Evolutionary conservation across 768 basidiomycete species (phyloP).

Genomic region (Amylocystis lapponica): DNA sequence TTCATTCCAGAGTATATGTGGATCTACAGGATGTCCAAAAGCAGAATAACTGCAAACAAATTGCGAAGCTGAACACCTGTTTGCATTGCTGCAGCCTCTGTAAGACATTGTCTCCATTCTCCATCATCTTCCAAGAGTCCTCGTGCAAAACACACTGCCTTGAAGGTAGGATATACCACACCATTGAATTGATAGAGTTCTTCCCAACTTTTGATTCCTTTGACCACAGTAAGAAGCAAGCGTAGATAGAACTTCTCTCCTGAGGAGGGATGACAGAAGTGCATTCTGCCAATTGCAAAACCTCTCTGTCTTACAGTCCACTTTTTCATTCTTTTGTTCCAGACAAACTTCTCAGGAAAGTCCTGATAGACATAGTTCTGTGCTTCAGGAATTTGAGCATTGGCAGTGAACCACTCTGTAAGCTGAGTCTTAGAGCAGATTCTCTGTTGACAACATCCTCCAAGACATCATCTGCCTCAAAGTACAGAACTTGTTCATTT

Average conservation of each 20-base stretch:
- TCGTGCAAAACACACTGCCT: slow-evolving; percentile 34
- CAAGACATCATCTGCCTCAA: slow-evolving; percentile 26
- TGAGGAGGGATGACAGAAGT: slow-evolving; percentile 28
- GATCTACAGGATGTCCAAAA: slow-evolving; percentile 22
- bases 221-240: slow-evolving; percentile 32
- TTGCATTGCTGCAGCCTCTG: slow-evolving; percentile 35
- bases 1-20: slow-evolving; percentile 33
- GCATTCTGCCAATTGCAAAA: slow-evolving; percentile 37
- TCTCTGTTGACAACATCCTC: slow-evolving; percentile 7
- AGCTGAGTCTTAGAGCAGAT: slow-evolving; percentile 22
- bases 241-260: slow-evolving; percentile 39
- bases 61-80: slow-evolving; percentile 29
- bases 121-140: slow-evolving; percentile 39
- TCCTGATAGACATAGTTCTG: slow-evolving; percentile 30
- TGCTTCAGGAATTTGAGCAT: slow-evolving; percentile 10
- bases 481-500: slow-evolving; percentile 31
- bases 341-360: slow-evolving; percentile 30
- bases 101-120: slow-evolving; percentile 36
- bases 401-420: slow-evolving; percentile 23
- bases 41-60: slow-evolving; percentile 36
- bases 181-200: slow-evolving; percentile 24
- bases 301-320: slow-evolving; percentile 27
- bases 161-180: slow-evolving; percentile 24
- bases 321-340: slow-evolving; percentile 11
- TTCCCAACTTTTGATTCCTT: slow-evolving; percentile 27